Evolutionary conservation across 257 asterid species (phyloP), one percentile per base, ranked within the genome.

Genomic region (Paraleonurus japonicus): DNA sequence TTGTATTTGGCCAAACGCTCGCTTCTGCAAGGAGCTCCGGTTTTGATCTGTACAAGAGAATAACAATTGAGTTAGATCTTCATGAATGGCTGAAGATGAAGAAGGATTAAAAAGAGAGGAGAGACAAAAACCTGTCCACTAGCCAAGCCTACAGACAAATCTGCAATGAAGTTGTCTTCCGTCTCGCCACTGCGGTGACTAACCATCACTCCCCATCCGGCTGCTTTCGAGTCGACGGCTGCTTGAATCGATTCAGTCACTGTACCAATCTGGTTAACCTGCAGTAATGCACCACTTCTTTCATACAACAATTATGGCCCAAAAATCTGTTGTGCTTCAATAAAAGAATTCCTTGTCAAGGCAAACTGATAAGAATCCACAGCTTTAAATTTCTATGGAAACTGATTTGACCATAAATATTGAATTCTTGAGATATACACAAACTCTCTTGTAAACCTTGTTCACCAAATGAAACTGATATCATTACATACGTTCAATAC

Each of bases 121-220:
- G 61, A 20, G 6, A 16, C 16, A 48, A 22, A 28, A 53, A 94
- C 98, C 98, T 94, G 99, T 74, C 99, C 98, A 73, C 98, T 91
- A 75, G 99, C 98, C 82, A 91, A 79, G 61, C 99, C 99, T 4
- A 94, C 99, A 16, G 98, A 91, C 55, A 94, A 79, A 82, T 94
- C 99, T 24, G 99, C 99, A 30, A 94, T 94, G 80, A 94, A 94
- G 86, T 94, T 89, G 83, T 94, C 99, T 77, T 94, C 99, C 1
- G 99, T 94, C 80, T 94, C 99, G 41, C 99, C 99, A 81, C 99
- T 95, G 17, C 99, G 93, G 80, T 95, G 99, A 77, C 98, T 95
- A 69, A 95, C 99, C 99, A 95, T 95, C 55, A 95, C 99, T 70
- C 99, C 99, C 99, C 99, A 95, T 13, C 98, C 98, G 19, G 98